A percentile compares a stretch with the other conserved stretches of the same genome.
phyloP scores from a whole-genome alignment of 2,329 filamentous ascomycete species.

The Xylariaceae sp. region DNA sequence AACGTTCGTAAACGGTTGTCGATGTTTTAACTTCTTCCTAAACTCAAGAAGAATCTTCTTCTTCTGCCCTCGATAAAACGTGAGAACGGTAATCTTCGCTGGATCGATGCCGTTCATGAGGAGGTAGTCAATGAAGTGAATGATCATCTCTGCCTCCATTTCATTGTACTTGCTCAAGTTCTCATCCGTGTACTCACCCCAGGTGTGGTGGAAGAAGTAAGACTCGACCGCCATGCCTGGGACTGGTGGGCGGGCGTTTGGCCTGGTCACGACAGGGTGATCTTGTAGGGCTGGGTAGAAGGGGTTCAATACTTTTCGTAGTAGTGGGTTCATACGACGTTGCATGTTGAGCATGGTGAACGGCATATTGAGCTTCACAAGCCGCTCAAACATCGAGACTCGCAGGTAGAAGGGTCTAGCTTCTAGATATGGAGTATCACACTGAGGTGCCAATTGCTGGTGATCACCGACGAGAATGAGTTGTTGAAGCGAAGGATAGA shows the following conservation, averaged over 20 bases:
- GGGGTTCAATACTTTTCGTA: slow-evolving; percentile 44
- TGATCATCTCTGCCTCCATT: slow-evolving; percentile 73
- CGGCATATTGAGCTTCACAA: slow-evolving; percentile 64
- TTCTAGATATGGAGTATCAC: slow-evolving; percentile 59
- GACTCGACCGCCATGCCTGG: slow-evolving; percentile 43
- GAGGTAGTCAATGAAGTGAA: slow-evolving; percentile 70
- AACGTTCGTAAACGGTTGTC: slow-evolving; percentile 52
- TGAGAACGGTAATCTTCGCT: slow-evolving; percentile 71
- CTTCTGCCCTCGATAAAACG: slow-evolving; percentile 84
- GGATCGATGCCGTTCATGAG: slow-evolving; percentile 61
- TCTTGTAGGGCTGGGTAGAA: slow-evolving; percentile 48
- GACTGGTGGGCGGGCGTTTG: slow-evolving; percentile 36
- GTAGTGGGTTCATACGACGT: slow-evolving; percentile 52
- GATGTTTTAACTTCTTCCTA: slow-evolving; percentile 29
- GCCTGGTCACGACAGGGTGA: slow-evolving; percentile 39
- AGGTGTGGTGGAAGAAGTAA: slow-evolving; percentile 54
- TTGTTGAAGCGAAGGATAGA: slow-evolving; percentile 52
- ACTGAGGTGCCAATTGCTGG: slow-evolving; percentile 71
- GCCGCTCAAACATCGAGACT: slow-evolving; percentile 75
- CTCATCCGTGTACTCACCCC: slow-evolving; percentile 61
- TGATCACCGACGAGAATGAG: slow-evolving; percentile 71
- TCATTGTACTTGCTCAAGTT: slow-evolving; percentile 67
- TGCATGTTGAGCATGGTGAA: slow-evolving; percentile 67
- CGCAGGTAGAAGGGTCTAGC: slow-evolving; percentile 63
- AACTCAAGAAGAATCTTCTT: slow-evolving; percentile 58